Evolutionary conservation across 352 stramenopile genomes (phyloP).

Genomic region (Blastocystis sp.): DNA sequence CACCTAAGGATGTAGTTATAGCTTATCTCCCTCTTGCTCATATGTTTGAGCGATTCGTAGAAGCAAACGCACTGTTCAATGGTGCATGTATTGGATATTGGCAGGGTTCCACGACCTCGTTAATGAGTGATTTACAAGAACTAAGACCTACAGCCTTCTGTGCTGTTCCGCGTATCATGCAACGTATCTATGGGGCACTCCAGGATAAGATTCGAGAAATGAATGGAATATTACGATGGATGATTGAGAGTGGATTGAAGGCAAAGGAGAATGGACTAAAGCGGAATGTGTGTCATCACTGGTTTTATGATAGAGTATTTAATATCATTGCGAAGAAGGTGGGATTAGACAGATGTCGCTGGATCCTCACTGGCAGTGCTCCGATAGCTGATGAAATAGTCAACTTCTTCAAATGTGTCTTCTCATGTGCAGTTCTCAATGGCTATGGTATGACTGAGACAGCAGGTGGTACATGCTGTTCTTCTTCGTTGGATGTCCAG

Average conservation of each 20-base stretch:
- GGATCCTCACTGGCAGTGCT: constrained; percentile 88
- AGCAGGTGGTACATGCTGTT: constrained; percentile 73
- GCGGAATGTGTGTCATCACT: constrained; percentile 80
- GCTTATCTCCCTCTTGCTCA: constrained; percentile 92
- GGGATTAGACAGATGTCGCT: constrained; percentile 81
- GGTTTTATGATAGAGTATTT: constrained; percentile 88
- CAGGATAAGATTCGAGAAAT: constrained; percentile 74
- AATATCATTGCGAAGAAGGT: constrained; percentile 85
- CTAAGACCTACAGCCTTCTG: constrained; percentile 86
- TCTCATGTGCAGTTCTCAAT: constrained; percentile 84
- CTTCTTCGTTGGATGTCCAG: constrained; percentile 73
- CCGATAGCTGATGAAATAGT: constrained; percentile 88
- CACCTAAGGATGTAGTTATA: constrained; percentile 81
- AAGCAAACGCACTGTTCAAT: constrained; percentile 75
- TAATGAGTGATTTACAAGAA: constrained; percentile 86
- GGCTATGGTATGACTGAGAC: constrained; percentile 93
- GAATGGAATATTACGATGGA: constrained; percentile 41
- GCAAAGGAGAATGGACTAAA: constrained; percentile 74
- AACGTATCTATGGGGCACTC: constrained; percentile 92
- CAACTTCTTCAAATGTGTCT: constrained; percentile 87
- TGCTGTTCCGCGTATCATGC: constrained; percentile 87
- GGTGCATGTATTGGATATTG: constrained; percentile 87
- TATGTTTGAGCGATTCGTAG: constrained; percentile 88
- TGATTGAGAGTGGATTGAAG: constrained; percentile 64
- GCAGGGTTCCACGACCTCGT: constrained; percentile 80